A percentile compares a stretch with the other conserved stretches of the same genome.
phyloP scores from a whole-genome alignment of 768 basidiomycete genomes.

The Lactifluus piperatus region DNA sequence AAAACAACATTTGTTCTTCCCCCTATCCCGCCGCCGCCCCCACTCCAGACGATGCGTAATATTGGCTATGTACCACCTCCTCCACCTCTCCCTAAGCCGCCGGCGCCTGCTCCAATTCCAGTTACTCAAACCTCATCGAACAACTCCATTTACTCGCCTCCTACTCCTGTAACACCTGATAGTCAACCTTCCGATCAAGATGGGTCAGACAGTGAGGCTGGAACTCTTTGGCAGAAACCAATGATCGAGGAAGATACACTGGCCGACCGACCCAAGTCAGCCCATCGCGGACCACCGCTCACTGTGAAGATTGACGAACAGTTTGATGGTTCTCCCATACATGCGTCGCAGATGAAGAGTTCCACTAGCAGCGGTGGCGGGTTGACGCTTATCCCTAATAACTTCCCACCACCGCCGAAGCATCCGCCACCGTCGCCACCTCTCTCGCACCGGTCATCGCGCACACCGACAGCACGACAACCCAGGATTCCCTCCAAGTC shows the following conservation, averaged over 20 bases:
- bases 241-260: slow-evolving; percentile 24
- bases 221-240: slow-evolving; percentile 40
- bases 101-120: slow-evolving; percentile 5
- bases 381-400: slow-evolving; percentile 29
- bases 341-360: slow-evolving; percentile 22
- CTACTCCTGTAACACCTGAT: slow-evolving; percentile 13
- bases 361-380: slow-evolving; percentile 25
- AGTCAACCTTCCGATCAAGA: slow-evolving; percentile 27
- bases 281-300: slow-evolving; percentile 19
- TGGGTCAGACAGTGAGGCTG: slow-evolving; percentile 42
- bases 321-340: slow-evolving; percentile 22
- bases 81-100: slow-evolving; percentile 15
- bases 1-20: slow-evolving; percentile 14
- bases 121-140: not conserved
- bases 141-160: not conserved
- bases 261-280: slow-evolving; percentile 3
- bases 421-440: slow-evolving; percentile 24
- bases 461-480: slow-evolving; percentile 21
- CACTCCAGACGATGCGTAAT: slow-evolving; percentile 10
- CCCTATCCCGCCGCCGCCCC: slow-evolving; percentile 16
- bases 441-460: slow-evolving; percentile 14
- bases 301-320: slow-evolving; percentile 20
- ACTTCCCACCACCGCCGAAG: slow-evolving; percentile 21
- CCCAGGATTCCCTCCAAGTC: slow-evolving; percentile 22
- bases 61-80: slow-evolving; percentile 19